Conservation (phyloP, 345 rosid species). For the Viola odorata region DNA sequence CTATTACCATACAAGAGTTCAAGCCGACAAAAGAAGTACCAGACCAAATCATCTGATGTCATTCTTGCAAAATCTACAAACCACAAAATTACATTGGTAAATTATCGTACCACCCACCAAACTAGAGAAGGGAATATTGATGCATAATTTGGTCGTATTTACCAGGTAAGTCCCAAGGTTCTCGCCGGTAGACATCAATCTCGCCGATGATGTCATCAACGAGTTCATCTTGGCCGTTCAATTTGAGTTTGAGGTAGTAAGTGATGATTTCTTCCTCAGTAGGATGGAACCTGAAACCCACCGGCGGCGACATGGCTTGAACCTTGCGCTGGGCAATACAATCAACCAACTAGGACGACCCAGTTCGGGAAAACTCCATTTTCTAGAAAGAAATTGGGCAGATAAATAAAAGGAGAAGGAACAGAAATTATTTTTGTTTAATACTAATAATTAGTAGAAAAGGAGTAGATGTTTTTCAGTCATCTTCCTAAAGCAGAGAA, state of each 20-base stretch:
- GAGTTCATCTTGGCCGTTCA: conserved; percentile 10
- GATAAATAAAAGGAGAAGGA: too few relatives aligned
- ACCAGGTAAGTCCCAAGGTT: conserved; percentile 35
- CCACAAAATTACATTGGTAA: neutral
- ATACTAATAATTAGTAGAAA: neutral
- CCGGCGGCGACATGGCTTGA: neutral
- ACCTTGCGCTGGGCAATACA: neutral
- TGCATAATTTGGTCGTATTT: neutral
- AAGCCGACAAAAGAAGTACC: conserved; percentile 34
- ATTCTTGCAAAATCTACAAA: neutral
- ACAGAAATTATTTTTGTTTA: too few relatives aligned
- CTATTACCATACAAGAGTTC: conserved; percentile 12
- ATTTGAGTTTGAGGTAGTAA: conserved; percentile 15
- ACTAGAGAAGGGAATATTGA: neutral
- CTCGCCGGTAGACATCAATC: conserved; percentile 12
- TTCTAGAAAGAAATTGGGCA: neutral
- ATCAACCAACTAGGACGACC: neutral
- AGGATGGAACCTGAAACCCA: conserved; percentile 30
- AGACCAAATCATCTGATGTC: conserved; percentile 18
- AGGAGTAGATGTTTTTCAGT: neutral
- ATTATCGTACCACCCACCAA: neutral
- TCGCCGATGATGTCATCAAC: conserved; percentile 6
- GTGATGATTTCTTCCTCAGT: conserved; percentile 21
- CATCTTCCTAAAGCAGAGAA: neutral
- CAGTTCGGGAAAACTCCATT: too few relatives aligned